phyloP scores from a whole-genome alignment of 2,329 filamentous ascomycete species.

The Paecilomyces sp. region DNA sequence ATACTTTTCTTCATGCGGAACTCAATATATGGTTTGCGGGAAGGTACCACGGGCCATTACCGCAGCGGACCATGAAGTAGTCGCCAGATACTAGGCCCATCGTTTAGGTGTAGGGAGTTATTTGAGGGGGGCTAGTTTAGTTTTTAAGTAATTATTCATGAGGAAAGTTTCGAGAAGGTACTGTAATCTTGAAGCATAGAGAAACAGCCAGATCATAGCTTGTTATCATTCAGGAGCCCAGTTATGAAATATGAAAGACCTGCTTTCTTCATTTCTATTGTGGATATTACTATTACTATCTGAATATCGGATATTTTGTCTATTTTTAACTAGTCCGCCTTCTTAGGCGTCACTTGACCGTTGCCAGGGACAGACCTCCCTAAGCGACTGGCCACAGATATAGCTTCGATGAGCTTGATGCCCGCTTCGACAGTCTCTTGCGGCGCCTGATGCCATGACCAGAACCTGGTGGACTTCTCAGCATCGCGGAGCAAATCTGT shows the following conservation, averaged over 20 bases:
- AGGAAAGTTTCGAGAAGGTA: too few species aligned
- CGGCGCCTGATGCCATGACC: slow-evolving; percentile 44
- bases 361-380: background rate
- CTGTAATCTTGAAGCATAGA: too few species aligned
- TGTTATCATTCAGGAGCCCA: too few species aligned
- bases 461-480: slow-evolving; percentile 45
- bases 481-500: slow-evolving; percentile 16
- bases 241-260: background rate
- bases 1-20: background rate
- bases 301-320: background rate
- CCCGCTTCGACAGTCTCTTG: slow-evolving; percentile 46
- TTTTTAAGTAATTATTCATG: too few species aligned
- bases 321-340: background rate
- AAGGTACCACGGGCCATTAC: background rate
- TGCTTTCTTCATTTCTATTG: background rate
- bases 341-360: background rate
- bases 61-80: background rate
- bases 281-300: background rate
- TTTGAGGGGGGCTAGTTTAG: background rate
- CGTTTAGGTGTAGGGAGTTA: too few species aligned
- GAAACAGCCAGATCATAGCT: too few species aligned
- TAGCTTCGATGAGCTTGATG: slow-evolving; percentile 42
- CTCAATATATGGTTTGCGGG: background rate
- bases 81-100: too few species aligned
- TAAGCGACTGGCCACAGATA: slow-evolving; percentile 18